Evolutionary conservation across 2,329 filamentous ascomycete species (phyloP), one percentile per base, ranked within the genome.

Genomic region (Trichophaea hybrida): DNA sequence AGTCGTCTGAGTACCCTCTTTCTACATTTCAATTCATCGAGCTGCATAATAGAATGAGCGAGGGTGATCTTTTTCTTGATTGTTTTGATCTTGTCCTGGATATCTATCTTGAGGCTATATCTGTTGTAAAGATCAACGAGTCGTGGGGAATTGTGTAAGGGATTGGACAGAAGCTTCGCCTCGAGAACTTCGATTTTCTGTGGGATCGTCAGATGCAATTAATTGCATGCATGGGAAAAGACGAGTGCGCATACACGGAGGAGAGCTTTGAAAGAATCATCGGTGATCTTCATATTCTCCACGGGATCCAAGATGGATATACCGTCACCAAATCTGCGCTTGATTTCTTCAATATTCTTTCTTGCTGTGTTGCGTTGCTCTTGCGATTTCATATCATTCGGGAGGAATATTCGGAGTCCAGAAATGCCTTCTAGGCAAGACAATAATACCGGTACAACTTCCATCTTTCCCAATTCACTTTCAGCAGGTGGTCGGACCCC

Each of bases 131-230:
- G 78, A 54, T 85, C 84, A 0, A 85, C 81, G 7, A 98, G 77
- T 37, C 88, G 80, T 1, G 90, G 88, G 4, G 90, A 95, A 61
- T 91, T 86, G 72, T 98, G 91, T 13, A 98, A 78, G 4, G 91
- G 89, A 71, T 95, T 97, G 12, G 87, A 81, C 33, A 97, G 75
- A 24, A 98, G 77, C 56, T 88, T 84, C 4, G 91, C 93, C 73
- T 98, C 93, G 1, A 98, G 80, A 8, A 97, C 87, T 73, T 98
- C 93, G 62, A 98, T 96, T 80, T 97, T 97, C 73, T 89, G 76
- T 59, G 31, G 37, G n/a, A 34, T 32, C 4, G 17, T 48, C 35
- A 58, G 58, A 17, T 7, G 52, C 38, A 13, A 54, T 8, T 33
- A 10, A 10, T 54, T 24, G 24, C 12, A 15, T 32, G 15, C n/a